A percentile compares a stretch with the other conserved stretches of the same genome.
phyloP scores from a whole-genome alignment of 257 asterid species.

The Capsicum baccatum region DNA sequence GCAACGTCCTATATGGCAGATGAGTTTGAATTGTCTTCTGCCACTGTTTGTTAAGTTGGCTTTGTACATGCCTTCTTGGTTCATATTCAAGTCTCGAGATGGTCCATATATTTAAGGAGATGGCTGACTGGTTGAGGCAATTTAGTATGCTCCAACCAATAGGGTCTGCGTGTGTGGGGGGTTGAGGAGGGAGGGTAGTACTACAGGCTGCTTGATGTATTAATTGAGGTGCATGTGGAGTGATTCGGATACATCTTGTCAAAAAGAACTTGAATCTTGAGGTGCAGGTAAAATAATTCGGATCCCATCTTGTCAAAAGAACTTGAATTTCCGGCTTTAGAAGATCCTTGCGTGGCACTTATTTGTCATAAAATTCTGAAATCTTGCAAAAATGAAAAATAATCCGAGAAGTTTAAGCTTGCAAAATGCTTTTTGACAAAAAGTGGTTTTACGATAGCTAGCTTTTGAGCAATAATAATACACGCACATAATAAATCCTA shows the following conservation, averaged over 20 bases:
- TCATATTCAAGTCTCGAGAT: neutral
- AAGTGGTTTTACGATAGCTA: no score
- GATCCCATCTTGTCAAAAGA: neutral
- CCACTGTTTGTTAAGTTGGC: neutral
- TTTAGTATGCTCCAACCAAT: no score
- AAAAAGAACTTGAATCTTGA: no score
- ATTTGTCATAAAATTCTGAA: neutral
- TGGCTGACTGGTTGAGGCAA: neutral
- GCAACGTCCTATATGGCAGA: no score
- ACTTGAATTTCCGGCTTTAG: neutral
- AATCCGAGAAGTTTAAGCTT: no score
- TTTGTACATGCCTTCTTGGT: neutral
- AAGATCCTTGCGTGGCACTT: neutral
- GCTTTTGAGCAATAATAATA: no score
- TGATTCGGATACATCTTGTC: no score
- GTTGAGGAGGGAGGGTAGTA: neutral
- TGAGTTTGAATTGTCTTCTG: no score
- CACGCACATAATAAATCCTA: no score
- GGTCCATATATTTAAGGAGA: neutral
- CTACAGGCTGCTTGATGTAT: neutral
- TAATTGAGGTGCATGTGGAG: neutral
- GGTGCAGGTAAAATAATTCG: neutral
- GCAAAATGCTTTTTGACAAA: no score
- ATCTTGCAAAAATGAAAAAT: no score
- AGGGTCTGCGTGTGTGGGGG: no score